Base-by-base conservation (phyloP, 257 asterid genomes). In the Henckelia pumila region DNA sequence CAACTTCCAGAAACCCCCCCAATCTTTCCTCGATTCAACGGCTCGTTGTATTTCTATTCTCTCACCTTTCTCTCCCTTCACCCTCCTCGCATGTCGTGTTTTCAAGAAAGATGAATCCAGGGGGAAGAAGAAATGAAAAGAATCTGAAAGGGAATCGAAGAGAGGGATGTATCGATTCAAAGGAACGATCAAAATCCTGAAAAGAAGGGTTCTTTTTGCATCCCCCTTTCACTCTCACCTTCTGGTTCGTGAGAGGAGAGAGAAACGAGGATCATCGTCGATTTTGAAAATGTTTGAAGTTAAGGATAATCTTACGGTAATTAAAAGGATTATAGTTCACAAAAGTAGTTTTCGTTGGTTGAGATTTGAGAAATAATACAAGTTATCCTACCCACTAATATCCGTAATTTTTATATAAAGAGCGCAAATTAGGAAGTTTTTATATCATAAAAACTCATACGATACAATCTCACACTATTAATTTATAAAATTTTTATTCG, bases 241-340 rank as follows among this genome's bases (percentile, higher is more conserved):
- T 61, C 72, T 76, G 74, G 70, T 22, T 73, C 63, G 47, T 64
- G 71, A 65, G 74, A 71, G 77, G 84, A 81, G 84, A 82, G 85
- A 84, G 86, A 74, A 71, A 40, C 21, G 68, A 69, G 88, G 84
- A 79, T 78, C 75, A 24, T 88, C 89, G 85, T 82, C 40, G 50
- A 80, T 40, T 68, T 60, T 67, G 60, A 73, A 75, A 75, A 67
- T 70, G 30, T 53, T 76, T 71, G 79, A 61, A 67, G 59, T 71
- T 58, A 25, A 63, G 76, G 61, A 77, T 63, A 61, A 85, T 82
- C 88, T 24, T 6, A 85, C 84, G 95, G 87, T 63, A 57, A 19
- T 40, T 22, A 33, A 56, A 57, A 59, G 17, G 44, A n/a, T 33
- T 58, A 21, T 58, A 21, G 47, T 64, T 58, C 14, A 8, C 2